Evolutionary conservation across 345 rosid species (phyloP).

Genomic region (Syzygium aqueum): DNA sequence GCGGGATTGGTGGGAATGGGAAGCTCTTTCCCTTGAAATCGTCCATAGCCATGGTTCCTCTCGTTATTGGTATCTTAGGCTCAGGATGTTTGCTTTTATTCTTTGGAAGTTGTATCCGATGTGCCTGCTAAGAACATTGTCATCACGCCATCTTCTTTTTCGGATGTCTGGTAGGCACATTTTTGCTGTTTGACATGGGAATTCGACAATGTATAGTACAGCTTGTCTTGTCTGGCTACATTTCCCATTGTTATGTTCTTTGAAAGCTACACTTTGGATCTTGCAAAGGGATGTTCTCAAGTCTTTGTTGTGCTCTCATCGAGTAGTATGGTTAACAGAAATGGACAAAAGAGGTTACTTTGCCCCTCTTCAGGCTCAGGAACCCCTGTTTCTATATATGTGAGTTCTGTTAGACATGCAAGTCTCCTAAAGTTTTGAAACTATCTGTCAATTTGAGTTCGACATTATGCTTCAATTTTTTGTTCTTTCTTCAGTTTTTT

Average conservation of each 20-base stretch:
- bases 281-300: background rate
- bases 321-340: background rate
- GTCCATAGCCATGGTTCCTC: slow-evolving; percentile 1
- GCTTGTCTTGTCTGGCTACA: background rate
- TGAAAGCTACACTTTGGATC: background rate
- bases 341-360: background rate
- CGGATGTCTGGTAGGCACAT: background rate
- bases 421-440: background rate
- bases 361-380: background rate
- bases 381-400: background rate
- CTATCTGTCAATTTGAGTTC: background rate
- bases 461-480: background rate
- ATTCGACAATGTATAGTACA: background rate
- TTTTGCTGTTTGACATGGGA: background rate
- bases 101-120: slow-evolving; percentile 6
- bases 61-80: slow-evolving; percentile 11
- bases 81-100: slow-evolving; percentile 2
- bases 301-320: background rate
- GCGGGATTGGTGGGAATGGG: slow-evolving; percentile 8
- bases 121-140: background rate
- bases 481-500: background rate
- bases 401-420: background rate
- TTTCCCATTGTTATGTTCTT: background rate
- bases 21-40: slow-evolving; percentile 9
- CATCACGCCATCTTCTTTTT: background rate